These are phyloP conservation scores for Corrigiola litoralis DNA, from an alignment of 179 eudicot genomes.

Conservation along the genomic window DNA sequence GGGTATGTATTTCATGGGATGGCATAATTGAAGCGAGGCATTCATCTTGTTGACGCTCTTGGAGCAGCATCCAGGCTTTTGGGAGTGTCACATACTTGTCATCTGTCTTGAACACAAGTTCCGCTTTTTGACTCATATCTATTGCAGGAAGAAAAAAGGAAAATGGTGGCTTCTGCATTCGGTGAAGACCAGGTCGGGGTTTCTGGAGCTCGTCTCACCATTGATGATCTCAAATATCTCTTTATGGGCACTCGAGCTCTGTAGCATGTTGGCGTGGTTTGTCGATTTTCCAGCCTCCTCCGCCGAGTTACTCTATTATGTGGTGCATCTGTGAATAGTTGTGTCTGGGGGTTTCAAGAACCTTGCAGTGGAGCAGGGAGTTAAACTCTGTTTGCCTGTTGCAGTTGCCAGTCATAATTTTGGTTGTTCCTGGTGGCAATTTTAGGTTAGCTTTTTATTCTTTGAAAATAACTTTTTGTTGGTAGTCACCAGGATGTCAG, in stretches of 20 bases:
- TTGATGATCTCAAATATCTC: slow-evolving; percentile 70
- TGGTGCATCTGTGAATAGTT: slow-evolving; percentile 16
- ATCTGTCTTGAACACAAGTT: neutral
- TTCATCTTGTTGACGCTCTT: too few species aligned
- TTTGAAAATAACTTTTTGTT: slow-evolving; percentile 5
- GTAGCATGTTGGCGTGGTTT: slow-evolving; percentile 2
- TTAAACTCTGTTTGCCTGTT: neutral
- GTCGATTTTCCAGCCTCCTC: slow-evolving; percentile 5
- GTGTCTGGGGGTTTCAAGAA: neutral
- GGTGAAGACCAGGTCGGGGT: slow-evolving; percentile 85
- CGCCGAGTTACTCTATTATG: slow-evolving; percentile 1
- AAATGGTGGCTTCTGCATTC: slow-evolving; percentile 97
- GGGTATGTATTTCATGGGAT: too few species aligned
- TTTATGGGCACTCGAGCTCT: slow-evolving; percentile 36
- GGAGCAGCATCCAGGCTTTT: too few species aligned
- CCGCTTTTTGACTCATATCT: slow-evolving; percentile 5
- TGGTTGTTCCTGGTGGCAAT: slow-evolving; percentile 3
- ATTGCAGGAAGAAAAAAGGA: slow-evolving; percentile 90
- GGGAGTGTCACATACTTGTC: neutral
- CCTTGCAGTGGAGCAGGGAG: slow-evolving; percentile 7
- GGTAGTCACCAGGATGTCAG: slow-evolving; percentile 3
- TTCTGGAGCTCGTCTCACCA: slow-evolving; percentile 59
- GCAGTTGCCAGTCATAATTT: neutral
- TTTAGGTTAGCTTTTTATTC: slow-evolving; percentile 16
- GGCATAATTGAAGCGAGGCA: too few species aligned